A percentile compares a stretch with the other conserved stretches of the same genome.
Evolutionary conservation across 2,329 filamentous ascomycete species (phyloP).

Genomic region (Sordariomycetes sp.): DNA sequence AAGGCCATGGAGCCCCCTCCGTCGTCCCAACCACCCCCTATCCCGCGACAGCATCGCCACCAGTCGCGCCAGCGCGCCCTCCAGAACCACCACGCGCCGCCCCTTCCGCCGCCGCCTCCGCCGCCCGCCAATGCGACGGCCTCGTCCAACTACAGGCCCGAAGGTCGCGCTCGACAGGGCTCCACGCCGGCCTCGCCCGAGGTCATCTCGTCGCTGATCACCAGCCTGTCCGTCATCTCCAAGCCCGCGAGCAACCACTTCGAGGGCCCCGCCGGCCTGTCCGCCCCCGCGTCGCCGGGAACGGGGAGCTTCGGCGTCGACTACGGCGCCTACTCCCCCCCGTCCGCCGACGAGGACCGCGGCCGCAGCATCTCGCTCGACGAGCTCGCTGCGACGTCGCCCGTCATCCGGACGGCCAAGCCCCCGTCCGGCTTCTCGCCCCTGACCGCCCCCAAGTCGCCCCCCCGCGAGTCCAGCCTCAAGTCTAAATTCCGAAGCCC

Average conservation of each 20-base stretch:
- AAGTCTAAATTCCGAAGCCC: slow-evolving; percentile 46
- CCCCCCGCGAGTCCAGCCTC: slow-evolving; percentile 41
- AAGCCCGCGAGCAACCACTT: slow-evolving; percentile 60
- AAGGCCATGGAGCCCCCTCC: slow-evolving; percentile 8
- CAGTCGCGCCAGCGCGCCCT: slow-evolving; percentile 9
- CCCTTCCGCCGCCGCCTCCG: not conserved
- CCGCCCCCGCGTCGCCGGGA: slow-evolving; percentile 15
- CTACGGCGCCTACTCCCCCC: slow-evolving; percentile 54
- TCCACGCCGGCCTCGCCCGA: slow-evolving; percentile 47
- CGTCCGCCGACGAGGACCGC: slow-evolving; percentile 35
- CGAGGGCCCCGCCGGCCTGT: slow-evolving; percentile 40
- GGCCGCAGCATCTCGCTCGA: slow-evolving; percentile 33
- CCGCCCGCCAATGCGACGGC: not conserved
- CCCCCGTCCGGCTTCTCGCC: slow-evolving; percentile 66
- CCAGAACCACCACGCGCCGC: slow-evolving; percentile 4
- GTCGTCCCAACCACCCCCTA: slow-evolving; percentile 8
- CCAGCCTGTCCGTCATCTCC: slow-evolving; percentile 57
- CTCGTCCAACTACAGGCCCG: too few species aligned
- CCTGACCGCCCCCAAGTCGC: slow-evolving; percentile 52
- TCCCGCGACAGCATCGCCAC: slow-evolving; percentile 9
- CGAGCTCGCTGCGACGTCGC: slow-evolving; percentile 52
- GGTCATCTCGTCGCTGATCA: slow-evolving; percentile 61
- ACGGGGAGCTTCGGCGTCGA: slow-evolving; percentile 58
- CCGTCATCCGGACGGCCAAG: slow-evolving; percentile 72
- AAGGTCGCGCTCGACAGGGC: not conserved